Evolutionary conservation across 345 rosid species (phyloP).

Genomic region (Odontarrhena argentea): DNA sequence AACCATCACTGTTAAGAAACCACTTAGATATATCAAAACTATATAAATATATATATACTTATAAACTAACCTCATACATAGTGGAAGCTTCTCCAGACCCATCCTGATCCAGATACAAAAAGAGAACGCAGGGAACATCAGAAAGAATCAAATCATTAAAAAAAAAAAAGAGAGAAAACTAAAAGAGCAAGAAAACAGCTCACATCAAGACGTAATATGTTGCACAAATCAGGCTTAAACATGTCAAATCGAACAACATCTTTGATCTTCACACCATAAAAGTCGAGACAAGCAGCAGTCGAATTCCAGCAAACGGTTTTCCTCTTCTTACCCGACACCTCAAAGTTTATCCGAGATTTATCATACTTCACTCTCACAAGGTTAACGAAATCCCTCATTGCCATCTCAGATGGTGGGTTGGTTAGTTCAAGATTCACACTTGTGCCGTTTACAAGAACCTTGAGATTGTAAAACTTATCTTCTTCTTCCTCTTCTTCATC

Average conservation of each 20-base stretch:
- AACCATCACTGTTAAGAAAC: neutral
- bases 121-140: neutral
- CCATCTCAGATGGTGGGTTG: constrained; percentile 33
- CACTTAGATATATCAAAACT: neutral
- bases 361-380: constrained; percentile 42
- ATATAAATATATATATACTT: neutral
- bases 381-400: constrained; percentile 38
- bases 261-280: constrained; percentile 34
- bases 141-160: neutral
- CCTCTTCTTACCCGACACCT: constrained; percentile 19
- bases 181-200: neutral
- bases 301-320: constrained; percentile 40
- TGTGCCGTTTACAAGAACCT: constrained; percentile 50
- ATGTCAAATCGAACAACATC: constrained; percentile 26
- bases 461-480: constrained; percentile 40
- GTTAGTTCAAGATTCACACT: constrained; percentile 41
- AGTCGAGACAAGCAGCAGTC: constrained; percentile 35
- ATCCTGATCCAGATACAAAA: constrained; percentile 43
- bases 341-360: constrained; percentile 4
- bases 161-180: neutral
- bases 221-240: constrained; percentile 46
- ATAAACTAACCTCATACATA: constrained; percentile 45
- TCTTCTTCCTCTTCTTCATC: constrained; percentile 16
- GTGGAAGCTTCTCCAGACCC: constrained; percentile 38
- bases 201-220: constrained; percentile 55